Evolutionary conservation across 768 basidiomycete species (phyloP), one percentile per base, ranked within the genome.

Genomic region (Rubroboletus pulcherrimus): DNA sequence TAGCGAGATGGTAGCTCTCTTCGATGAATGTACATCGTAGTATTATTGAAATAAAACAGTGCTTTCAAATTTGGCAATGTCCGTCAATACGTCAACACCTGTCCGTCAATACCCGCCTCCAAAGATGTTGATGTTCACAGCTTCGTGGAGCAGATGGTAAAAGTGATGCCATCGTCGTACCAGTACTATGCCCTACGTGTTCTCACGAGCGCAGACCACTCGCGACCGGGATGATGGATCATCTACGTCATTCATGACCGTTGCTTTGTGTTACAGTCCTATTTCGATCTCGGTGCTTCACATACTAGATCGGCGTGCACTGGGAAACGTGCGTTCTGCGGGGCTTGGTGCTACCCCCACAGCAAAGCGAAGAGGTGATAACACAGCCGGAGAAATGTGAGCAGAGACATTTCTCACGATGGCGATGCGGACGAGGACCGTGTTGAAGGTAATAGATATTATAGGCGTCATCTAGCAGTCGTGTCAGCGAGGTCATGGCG

Each of bases 361-460:
- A 39, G 63, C 63, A 51, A 65, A 62, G 47, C 55, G 55, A 48
- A 65, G 35, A 4, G 63, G 55, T 1, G 63, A 64, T 17, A 65
- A 8, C 38, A 47, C 35, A 12, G 43, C 17, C 3, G 46, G 1
- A 7, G 31, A 6, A 10, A 7, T 10, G 4, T 12, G 10, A 26
- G 30, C 4, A 35, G 24, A 1, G 15, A 19, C 33, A 11, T 50
- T 44, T 44, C 35, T 66, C 29, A 62, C 65, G 14, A 62, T 49
- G 0, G 53, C 57, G 35, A 66, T 54, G 21, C 65, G 65, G 30
- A 66, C 53, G 39, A 64, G 51, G 19, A 65, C 49, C 41, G 7
- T 53, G 40, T 56, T 47, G 17, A 65, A 64, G 9, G 63, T 30
- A 24, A 64, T 66, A 3, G 65, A 64, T 52, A 66, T 60, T 26